A percentile compares a stretch with the other conserved stretches of the same genome.
These are phyloP conservation scores for Russula vinacea DNA, from an alignment of 768 basidiomycete species.

Conservation along the genomic window DNA sequence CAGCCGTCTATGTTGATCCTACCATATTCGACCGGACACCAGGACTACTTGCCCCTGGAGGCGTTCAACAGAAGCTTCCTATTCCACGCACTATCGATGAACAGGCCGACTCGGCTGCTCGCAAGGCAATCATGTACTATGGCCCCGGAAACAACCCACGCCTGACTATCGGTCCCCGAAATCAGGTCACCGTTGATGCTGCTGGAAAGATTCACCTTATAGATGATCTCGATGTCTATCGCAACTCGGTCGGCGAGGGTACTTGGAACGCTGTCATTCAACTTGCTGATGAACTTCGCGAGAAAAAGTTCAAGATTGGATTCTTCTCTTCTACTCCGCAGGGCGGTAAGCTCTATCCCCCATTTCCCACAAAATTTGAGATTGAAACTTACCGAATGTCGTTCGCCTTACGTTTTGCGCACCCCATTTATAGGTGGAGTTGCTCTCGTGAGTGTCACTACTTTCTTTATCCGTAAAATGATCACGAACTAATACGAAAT, in stretches of 20 bases:
- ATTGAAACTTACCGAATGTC: slow-evolving; percentile 31
- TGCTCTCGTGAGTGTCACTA: slow-evolving; percentile 63
- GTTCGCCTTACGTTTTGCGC: slow-evolving; percentile 27
- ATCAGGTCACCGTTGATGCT: slow-evolving; percentile 85
- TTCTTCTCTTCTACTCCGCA: slow-evolving; percentile 97
- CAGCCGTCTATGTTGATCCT: slow-evolving; percentile 63
- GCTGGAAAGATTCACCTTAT: slow-evolving; percentile 82
- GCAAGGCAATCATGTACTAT: slow-evolving; percentile 80
- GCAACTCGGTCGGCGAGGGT: slow-evolving; percentile 63
- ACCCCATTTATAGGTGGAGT: slow-evolving; percentile 66
- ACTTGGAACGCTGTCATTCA: slow-evolving; percentile 82
- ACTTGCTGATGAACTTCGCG: slow-evolving; percentile 78
- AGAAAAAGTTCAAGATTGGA: slow-evolving; percentile 83
- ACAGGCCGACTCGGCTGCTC: slow-evolving; percentile 82
- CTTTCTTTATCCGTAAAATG: slow-evolving; percentile 26
- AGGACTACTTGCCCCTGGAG: slow-evolving; percentile 43
- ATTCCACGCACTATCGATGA: slow-evolving; percentile 77
- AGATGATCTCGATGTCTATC: slow-evolving; percentile 77
- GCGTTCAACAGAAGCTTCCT: slow-evolving; percentile 57
- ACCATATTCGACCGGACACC: slow-evolving; percentile 44
- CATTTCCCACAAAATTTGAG: slow-evolving; percentile 24
- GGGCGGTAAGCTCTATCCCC: slow-evolving; percentile 56
- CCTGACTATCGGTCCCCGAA: slow-evolving; percentile 74
- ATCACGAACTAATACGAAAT: slow-evolving; percentile 17
- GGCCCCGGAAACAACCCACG: slow-evolving; percentile 83